These are phyloP conservation scores for Chlorella variabilis DNA, from an alignment of 163 green algal species.

Conservation along the genomic window DNA sequence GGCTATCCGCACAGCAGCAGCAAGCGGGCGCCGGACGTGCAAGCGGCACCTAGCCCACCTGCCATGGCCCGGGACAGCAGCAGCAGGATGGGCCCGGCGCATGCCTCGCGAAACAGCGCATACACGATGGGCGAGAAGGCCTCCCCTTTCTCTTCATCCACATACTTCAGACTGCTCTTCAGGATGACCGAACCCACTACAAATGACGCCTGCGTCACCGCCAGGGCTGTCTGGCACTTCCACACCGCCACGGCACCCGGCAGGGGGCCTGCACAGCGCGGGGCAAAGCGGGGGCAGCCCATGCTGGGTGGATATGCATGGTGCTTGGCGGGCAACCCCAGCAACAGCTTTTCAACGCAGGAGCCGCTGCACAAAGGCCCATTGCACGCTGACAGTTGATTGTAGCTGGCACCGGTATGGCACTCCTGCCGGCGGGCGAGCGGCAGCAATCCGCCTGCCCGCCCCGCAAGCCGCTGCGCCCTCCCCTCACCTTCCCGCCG, in stretches of 20 bases:
- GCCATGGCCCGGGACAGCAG: conserved; percentile 49
- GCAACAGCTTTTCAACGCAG: too few species aligned
- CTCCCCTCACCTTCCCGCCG: background rate
- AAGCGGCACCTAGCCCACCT: conserved; percentile 14
- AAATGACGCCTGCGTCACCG: conserved; percentile 62
- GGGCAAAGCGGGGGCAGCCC: background rate
- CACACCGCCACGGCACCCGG: background rate
- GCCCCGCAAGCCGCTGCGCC: background rate
- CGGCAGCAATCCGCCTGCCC: background rate
- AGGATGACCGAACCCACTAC: conserved; percentile 72
- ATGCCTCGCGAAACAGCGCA: conserved; percentile 64
- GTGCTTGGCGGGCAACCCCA: too few species aligned
- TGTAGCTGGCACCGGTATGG: too few species aligned
- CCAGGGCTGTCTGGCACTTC: conserved; percentile 57
- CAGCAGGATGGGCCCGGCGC: conserved; percentile 64
- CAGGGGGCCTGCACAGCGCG: background rate
- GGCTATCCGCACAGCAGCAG: too few species aligned
- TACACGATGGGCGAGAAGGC: conserved; percentile 73
- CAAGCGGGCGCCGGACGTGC: background rate
- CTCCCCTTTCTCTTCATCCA: conserved; percentile 35
- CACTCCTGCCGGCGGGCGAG: background rate
- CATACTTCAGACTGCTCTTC: conserved; percentile 49
- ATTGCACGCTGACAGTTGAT: too few species aligned
- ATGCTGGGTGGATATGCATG: too few species aligned
- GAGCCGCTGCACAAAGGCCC: too few species aligned